Conservation (phyloP, 1,139 yeast genomes). For the Pichia norvegensis region DNA sequence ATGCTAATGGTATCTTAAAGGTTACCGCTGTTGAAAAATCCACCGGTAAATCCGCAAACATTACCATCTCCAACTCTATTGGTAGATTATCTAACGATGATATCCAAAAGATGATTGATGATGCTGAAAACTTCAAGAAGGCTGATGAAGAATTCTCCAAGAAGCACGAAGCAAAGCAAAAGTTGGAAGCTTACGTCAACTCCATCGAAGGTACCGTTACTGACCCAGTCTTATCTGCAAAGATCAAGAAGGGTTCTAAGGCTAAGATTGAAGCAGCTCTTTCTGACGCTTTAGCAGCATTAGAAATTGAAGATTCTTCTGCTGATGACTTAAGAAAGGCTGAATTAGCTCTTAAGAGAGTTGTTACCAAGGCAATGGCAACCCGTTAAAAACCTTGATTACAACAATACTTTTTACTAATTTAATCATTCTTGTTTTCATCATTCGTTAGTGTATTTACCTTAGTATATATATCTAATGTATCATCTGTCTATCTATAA, state of each 20-base stretch:
- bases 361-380: conserved; percentile 98
- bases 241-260: conserved; percentile 96
- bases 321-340: conserved; percentile 99
- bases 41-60: conserved; percentile 98
- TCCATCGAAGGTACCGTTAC: conserved; percentile 95
- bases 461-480: conserved; percentile 1
- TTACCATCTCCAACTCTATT: conserved; percentile 98
- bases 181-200: conserved; percentile 97
- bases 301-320: conserved; percentile 92
- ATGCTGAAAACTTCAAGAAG: conserved; percentile 98
- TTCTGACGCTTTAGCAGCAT: conserved; percentile 97
- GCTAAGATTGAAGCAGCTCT: conserved; percentile 97
- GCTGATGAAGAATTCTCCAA: conserved; percentile 99
- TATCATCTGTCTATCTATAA: conserved; percentile 2
- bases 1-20: conserved; percentile 99
- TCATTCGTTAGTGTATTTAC: not conserved
- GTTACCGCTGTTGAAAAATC: conserved; percentile 99
- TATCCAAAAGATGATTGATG: conserved; percentile 97
- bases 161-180: conserved; percentile 99
- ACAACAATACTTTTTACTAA: not conserved
- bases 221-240: conserved; percentile 97
- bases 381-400: conserved; percentile 64
- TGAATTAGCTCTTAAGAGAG: conserved; percentile 98
- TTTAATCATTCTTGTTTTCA: not conserved
- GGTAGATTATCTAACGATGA: conserved; percentile 98